A percentile compares a stretch with the other conserved stretches of the same genome.
These are phyloP conservation scores for Agrostemma githago DNA, from an alignment of 148 eudicot genomes.

Conservation along the genomic window DNA sequence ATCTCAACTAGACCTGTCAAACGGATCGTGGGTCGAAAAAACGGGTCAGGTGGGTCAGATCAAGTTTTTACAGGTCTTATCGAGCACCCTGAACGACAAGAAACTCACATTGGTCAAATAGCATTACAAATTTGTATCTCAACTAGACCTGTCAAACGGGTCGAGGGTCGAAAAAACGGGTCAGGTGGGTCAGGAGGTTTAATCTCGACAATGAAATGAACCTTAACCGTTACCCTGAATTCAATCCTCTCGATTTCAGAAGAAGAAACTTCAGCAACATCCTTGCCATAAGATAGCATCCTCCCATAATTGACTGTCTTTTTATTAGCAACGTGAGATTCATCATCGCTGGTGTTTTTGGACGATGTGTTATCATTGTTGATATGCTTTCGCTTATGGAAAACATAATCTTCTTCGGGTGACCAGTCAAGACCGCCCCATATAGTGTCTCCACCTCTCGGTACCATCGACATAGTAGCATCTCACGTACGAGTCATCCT, in stretches of 20 bases:
- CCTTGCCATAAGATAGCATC: constrained; percentile 83
- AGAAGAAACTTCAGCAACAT: constrained; percentile 46
- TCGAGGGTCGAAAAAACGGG: no score
- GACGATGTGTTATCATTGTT: constrained; percentile 31
- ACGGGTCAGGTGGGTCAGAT: no score
- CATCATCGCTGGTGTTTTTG: constrained; percentile 27
- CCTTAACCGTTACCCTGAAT: constrained; percentile 56
- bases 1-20: no score
- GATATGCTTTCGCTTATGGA: constrained; percentile 43
- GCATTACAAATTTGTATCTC: no score
- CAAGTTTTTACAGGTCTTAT: no score
- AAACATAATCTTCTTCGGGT: constrained; percentile 68
- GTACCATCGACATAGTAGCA: constrained; percentile 96
- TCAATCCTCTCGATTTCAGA: constrained; percentile 68
- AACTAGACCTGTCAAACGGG: no score
- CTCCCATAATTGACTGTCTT: constrained; percentile 63
- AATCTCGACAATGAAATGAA: neutral
- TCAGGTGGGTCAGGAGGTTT: no score
- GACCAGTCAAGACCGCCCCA: no score
- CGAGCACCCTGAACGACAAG: constrained; percentile 56
- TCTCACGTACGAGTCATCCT: constrained; percentile 97
- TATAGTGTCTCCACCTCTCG: constrained; percentile 93
- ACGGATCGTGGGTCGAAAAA: no score
- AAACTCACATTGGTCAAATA: constrained; percentile 2
- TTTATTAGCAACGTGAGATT: constrained; percentile 25